Percentiles rank a stretch among this genome's conserved stretches.
These are phyloP conservation scores for Priceomyces fermenticarens DNA, from an alignment of 805 yeast species.

Conservation along the genomic window DNA sequence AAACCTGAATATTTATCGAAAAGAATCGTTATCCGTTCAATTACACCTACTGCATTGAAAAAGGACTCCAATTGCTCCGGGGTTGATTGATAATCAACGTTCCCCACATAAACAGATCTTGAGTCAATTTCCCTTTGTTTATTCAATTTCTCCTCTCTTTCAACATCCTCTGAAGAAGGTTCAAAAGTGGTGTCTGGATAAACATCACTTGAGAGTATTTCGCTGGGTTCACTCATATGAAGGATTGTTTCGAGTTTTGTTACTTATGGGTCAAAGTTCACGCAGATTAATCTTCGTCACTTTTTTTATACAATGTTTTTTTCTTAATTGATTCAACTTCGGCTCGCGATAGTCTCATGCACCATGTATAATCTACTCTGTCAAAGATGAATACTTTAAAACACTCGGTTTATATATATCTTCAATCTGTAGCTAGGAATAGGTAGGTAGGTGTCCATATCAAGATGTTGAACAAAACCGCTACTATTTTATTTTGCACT, in stretches of 20 bases:
- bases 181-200: neutral
- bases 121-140: slow-evolving; percentile 47
- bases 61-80: slow-evolving; percentile 50
- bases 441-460: no score
- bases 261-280: neutral
- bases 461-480: no score
- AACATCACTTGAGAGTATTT: neutral
- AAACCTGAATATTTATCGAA: slow-evolving; percentile 42
- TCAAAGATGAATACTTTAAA: no score
- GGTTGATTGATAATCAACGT: slow-evolving; percentile 46
- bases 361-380: no score
- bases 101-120: slow-evolving; percentile 54
- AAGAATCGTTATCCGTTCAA: slow-evolving; percentile 53
- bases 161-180: slow-evolving; percentile 7
- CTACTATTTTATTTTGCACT: neutral
- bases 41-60: slow-evolving; percentile 43
- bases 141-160: slow-evolving; percentile 27
- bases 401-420: no score
- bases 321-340: no score
- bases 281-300: neutral
- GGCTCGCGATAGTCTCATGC: no score
- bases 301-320: neutral
- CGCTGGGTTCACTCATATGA: neutral
- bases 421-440: no score
- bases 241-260: neutral